Evolutionary conservation across 306 rosid species (phyloP), one percentile per base, ranked within the genome.

Genomic region (Quercus berberidifolia): DNA sequence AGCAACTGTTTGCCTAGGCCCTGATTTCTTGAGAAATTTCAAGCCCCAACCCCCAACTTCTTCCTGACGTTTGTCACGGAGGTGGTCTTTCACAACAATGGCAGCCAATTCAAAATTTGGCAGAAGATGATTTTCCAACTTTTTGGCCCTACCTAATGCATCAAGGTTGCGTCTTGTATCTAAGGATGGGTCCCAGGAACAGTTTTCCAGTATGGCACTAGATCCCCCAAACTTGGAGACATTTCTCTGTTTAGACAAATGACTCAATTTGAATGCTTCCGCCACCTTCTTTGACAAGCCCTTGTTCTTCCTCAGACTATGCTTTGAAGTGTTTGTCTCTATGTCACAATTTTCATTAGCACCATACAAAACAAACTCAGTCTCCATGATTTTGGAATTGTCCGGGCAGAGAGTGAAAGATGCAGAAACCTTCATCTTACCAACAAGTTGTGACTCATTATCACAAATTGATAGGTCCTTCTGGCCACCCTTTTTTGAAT

Each of bases 21-120:
- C 88, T 46, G 78, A 69, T 85, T 88, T 93, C 84, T 90, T 88
- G 60, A 96, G 96, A 85, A 96, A 96, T 43, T 93, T 93, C 84
- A 93, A 81, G 55, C 99, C 99, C 99, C 99, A 96, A 30, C 99
- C 99, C 73, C 98, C 98, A 35, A 78, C 80, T 84, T 86, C 85
- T 31, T 79, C 80, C 14, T 76, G 83, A 23, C n/a, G 80, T 51
- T 80, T 76, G 64, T 80, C 84, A 38, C 88, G 88, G 74, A 88
- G 76, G 83, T 85, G 97, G 55, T 90, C 92, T 84, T 89, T 96
- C 72, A 86, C 90, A 58, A 96, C 81, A 82, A 96, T 77, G 25
- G 98, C 84, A 86, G 94, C 98, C 88, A 90, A 78, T 83, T 96
- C 98, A 72, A 89, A 88, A 89, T 96, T 96, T 15, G 93, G 76